Conservation (phyloP, 148 eudicot species). For the Rhododendron henanense region DNA sequence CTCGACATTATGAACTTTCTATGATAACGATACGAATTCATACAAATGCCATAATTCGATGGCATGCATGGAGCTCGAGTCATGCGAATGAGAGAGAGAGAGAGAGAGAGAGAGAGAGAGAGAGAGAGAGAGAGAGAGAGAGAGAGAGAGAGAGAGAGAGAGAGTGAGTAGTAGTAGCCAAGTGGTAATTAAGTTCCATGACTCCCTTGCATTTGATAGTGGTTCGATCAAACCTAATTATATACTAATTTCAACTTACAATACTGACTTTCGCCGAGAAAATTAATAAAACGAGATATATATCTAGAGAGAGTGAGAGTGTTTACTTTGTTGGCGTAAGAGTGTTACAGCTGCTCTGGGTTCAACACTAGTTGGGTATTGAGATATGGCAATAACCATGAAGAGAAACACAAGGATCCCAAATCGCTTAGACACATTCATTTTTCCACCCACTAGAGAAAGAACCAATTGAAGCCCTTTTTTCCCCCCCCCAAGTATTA, state of each 20-base stretch:
- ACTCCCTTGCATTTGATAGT: not conserved
- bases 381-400: not conserved
- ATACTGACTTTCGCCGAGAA: not conserved
- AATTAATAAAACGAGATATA: not conserved
- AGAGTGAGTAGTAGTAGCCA: not conserved
- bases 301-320: not conserved
- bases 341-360: not conserved
- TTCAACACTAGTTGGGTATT: not conserved
- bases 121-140: no score
- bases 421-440: not conserved
- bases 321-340: not conserved
- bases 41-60: no score
- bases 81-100: not conserved
- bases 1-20: not conserved
- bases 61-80: not conserved
- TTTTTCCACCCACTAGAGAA: not conserved
- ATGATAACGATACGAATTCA: no score
- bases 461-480: not conserved
- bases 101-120: no score
- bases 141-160: no score
- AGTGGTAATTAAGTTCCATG: no score
- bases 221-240: not conserved
- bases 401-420: conserved; percentile 5
- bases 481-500: not conserved
- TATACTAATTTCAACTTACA: not conserved